Conservation (phyloP, 148 eudicot genomes). For the Camellia granthamiana region DNA sequence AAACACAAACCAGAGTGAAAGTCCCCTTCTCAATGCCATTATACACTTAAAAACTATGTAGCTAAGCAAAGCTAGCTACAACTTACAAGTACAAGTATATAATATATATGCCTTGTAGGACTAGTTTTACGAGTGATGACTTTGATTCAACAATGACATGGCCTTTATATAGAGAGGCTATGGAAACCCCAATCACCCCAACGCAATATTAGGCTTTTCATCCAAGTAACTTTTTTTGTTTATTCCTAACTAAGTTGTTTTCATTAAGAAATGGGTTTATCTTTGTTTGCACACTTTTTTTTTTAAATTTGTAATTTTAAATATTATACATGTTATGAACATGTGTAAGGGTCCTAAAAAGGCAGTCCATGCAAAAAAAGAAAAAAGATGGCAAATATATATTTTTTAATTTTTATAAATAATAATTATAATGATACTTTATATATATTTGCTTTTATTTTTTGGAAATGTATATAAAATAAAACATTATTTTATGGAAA, state of each 20-base stretch:
- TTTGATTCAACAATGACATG: constrained; percentile 1
- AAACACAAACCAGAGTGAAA: constrained; percentile 11
- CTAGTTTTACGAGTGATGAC: neutral
- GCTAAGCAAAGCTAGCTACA: neutral
- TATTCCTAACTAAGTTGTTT: neutral
- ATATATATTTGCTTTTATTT: too few relatives aligned
- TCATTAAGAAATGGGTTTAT: neutral
- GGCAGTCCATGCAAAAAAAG: too few relatives aligned
- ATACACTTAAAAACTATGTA: too few relatives aligned
- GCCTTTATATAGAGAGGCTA: constrained; percentile 5
- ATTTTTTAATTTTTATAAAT: too few relatives aligned
- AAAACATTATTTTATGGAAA: too few relatives aligned
- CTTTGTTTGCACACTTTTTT: neutral
- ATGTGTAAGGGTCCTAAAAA: too few relatives aligned
- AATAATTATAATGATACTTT: too few relatives aligned
- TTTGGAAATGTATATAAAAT: too few relatives aligned
- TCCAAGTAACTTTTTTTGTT: neutral
- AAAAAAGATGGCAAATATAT: too few relatives aligned
- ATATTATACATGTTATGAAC: too few relatives aligned
- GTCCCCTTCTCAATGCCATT: constrained; percentile 22
- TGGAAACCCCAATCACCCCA: constrained; percentile 11
- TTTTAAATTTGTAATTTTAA: too few relatives aligned
- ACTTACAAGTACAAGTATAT: neutral
- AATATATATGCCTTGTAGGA: neutral
- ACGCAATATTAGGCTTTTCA: constrained; percentile 32